Conservation (phyloP, 768 basidiomycete genomes). For the Tulasnella sp. region DNA sequence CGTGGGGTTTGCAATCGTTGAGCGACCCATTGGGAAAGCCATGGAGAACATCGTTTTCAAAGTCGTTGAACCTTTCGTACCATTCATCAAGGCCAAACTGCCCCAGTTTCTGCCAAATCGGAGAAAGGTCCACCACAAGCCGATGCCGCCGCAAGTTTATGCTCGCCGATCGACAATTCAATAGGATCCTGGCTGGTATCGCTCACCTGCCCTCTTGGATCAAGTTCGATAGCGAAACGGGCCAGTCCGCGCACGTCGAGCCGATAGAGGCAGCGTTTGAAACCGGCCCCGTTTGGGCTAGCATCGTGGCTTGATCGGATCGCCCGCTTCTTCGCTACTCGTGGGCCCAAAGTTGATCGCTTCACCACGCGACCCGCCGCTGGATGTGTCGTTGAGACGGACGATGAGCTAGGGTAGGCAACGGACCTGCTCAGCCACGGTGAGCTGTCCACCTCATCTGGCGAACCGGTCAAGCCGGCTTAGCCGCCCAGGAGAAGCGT, state of each 20-base stretch:
- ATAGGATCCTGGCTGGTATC: constrained; percentile 58
- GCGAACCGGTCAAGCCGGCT: not conserved
- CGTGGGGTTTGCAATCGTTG: constrained; percentile 47
- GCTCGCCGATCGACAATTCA: constrained; percentile 53
- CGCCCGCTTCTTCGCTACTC: constrained; percentile 44
- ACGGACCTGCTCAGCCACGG: not conserved
- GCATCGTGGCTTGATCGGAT: constrained; percentile 69
- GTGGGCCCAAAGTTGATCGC: not conserved
- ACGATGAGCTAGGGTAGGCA: constrained; percentile 12
- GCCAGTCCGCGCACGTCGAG: constrained; percentile 55
- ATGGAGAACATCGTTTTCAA: constrained; percentile 69
- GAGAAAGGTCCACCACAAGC: constrained; percentile 45
- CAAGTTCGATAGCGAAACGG: constrained; percentile 54
- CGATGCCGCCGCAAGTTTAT: constrained; percentile 9
- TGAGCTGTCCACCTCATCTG: not conserved
- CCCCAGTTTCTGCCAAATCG: constrained; percentile 63
- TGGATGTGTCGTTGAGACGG: not conserved
- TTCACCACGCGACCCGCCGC: not conserved
- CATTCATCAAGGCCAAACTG: constrained; percentile 63
- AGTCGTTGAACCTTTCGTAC: constrained; percentile 66
- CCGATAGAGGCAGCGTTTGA: constrained; percentile 67
- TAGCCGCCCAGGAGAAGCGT: constrained; percentile 3
- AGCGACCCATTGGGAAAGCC: constrained; percentile 67
- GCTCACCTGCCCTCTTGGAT: constrained; percentile 65
- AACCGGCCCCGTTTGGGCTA: constrained; percentile 75